Percentiles rank a stretch among this genome's conserved stretches.
phyloP scores from a whole-genome alignment of 306 rosid genomes.

The Quercus rubra region DNA sequence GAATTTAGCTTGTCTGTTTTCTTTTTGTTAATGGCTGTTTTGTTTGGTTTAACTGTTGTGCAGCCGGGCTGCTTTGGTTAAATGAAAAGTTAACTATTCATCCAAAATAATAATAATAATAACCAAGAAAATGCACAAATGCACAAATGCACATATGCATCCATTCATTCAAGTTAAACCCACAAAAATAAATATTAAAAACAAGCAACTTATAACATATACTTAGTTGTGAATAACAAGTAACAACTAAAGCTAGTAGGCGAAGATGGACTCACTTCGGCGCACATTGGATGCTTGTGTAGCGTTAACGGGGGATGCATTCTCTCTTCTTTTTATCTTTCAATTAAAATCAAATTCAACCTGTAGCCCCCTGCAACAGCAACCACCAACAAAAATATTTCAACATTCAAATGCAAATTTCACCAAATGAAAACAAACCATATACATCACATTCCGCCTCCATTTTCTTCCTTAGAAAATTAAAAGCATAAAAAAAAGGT shows the following conservation, averaged over 20 bases:
- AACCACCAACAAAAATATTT: not conserved
- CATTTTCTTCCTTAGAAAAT: not conserved
- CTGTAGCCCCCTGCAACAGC: conserved; percentile 25
- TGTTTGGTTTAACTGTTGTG: no score
- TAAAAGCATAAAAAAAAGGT: not conserved
- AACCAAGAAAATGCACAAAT: not conserved
- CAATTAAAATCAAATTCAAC: conserved; percentile 16
- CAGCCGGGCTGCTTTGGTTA: no score
- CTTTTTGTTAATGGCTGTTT: no score
- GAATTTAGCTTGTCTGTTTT: no score
- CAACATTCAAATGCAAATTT: not conserved
- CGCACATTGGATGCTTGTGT: conserved; percentile 95
- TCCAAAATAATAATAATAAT: not conserved
- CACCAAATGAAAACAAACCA: not conserved
- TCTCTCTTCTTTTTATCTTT: conserved; percentile 1
- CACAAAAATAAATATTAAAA: not conserved
- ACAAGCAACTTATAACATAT: not conserved
- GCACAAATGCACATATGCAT: not conserved
- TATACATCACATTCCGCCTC: not conserved
- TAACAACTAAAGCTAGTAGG: not conserved
- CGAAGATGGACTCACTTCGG: conserved; percentile 55
- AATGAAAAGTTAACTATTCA: no score
- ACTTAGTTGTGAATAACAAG: not conserved
- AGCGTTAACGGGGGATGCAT: conserved; percentile 95
- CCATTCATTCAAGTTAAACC: not conserved